Evolutionary conservation across 2,329 filamentous ascomycete genomes (phyloP).

Genomic region (Mariannaea elegans): DNA sequence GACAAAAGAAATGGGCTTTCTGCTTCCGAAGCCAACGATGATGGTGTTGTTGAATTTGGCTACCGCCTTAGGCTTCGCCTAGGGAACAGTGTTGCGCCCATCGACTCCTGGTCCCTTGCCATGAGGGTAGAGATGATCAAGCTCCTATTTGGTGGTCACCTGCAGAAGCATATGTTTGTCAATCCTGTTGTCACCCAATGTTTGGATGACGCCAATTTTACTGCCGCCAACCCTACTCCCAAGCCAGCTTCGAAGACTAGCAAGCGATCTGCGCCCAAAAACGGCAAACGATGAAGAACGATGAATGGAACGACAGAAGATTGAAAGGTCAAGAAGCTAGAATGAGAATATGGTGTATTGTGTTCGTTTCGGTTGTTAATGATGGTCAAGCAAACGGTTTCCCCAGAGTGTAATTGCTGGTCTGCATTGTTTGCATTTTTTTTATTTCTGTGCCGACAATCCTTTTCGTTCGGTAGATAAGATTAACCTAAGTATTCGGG

Average conservation of each 20-base stretch:
- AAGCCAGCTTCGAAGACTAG: not conserved
- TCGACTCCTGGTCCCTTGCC: slow-evolving; percentile 62
- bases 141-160: slow-evolving; percentile 56
- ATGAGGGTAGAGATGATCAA: slow-evolving; percentile 59
- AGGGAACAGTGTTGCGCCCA: slow-evolving; percentile 53
- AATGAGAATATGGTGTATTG: no score
- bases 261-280: not conserved
- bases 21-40: slow-evolving; percentile 50
- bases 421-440: no score
- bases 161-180: slow-evolving; percentile 49
- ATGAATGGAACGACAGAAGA: no score
- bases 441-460: not conserved
- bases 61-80: slow-evolving; percentile 62
- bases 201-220: slow-evolving; percentile 49
- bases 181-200: slow-evolving; percentile 51
- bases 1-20: slow-evolving; percentile 55
- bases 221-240: slow-evolving; percentile 1
- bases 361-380: no score
- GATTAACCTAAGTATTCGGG: not conserved
- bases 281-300: slow-evolving; percentile 11
- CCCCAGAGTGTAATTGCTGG: not conserved
- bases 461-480: slow-evolving; percentile 7
- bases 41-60: slow-evolving; percentile 59
- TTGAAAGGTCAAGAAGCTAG: no score
- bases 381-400: slow-evolving; percentile 2